These are phyloP conservation scores for Naegleria lovaniensis DNA, from an alignment of 208 protist genomes.

Conservation along the genomic window DNA sequence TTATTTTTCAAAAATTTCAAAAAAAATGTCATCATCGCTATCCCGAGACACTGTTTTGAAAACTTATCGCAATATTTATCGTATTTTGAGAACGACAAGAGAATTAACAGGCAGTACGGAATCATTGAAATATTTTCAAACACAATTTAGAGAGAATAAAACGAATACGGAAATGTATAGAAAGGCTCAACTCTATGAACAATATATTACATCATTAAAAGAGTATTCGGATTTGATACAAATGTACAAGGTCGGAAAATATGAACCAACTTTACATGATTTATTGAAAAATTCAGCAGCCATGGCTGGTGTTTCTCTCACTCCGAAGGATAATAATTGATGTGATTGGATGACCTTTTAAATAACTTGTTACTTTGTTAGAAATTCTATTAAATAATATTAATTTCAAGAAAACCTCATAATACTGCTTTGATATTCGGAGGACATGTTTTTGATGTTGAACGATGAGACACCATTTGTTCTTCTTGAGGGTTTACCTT, in stretches of 20 bases:
- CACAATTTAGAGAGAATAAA: not conserved
- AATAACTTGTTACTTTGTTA: too few relatives aligned
- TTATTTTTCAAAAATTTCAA: not conserved
- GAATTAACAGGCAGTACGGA: not conserved
- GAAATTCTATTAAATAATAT: too few relatives aligned
- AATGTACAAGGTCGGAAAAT: constrained; percentile 9
- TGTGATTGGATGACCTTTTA: too few relatives aligned
- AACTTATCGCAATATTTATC: constrained; percentile 1
- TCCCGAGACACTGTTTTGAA: not conserved
- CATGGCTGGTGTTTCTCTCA: not conserved
- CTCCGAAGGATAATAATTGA: not conserved
- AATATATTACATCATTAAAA: not conserved
- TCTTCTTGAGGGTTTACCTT: too few relatives aligned
- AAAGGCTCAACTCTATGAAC: not conserved
- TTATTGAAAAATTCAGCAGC: not conserved
- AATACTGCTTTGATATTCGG: too few relatives aligned
- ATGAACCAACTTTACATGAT: not conserved
- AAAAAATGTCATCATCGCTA: not conserved
- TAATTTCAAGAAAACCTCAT: too few relatives aligned
- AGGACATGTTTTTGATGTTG: too few relatives aligned
- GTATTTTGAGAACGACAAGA: not conserved
- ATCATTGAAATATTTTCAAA: not conserved
- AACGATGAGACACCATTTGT: too few relatives aligned
- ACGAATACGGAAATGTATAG: not conserved
- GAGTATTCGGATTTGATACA: constrained; percentile 3